phyloP scores from a whole-genome alignment of 495 filamentous ascomycete species.

The Daldinia caldariorum region DNA sequence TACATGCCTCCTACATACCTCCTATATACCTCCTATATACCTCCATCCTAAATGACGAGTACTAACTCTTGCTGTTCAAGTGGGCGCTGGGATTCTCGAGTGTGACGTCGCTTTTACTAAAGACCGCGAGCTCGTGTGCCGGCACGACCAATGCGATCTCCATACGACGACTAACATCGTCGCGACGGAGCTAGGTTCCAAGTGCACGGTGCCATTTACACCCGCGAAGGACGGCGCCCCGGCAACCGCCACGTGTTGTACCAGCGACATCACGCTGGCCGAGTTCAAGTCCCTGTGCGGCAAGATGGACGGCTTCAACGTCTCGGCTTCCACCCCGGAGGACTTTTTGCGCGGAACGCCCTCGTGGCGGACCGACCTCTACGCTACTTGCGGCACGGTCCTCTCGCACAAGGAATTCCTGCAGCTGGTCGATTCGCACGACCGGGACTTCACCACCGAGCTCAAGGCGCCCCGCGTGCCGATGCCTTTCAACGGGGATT shows the following conservation, averaged over 20 bases:
- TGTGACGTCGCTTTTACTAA: conserved; percentile 72
- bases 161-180: conserved; percentile 73
- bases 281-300: conserved; percentile 69
- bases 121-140: conserved; percentile 69
- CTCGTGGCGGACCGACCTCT: conserved; percentile 66
- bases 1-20: too few species aligned
- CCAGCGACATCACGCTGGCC: conserved; percentile 67
- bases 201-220: conserved; percentile 68
- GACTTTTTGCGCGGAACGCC: conserved; percentile 65
- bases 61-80: neutral
- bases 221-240: conserved; percentile 53
- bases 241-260: conserved; percentile 68
- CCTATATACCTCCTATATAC: too few species aligned
- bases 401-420: conserved; percentile 65
- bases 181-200: conserved; percentile 63
- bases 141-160: conserved; percentile 70
- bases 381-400: conserved; percentile 64
- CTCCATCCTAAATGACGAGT: neutral
- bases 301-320: conserved; percentile 69
- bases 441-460: conserved; percentile 68
- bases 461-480: conserved; percentile 66
- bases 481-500: conserved; percentile 69
- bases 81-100: conserved; percentile 72
- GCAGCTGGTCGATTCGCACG: conserved; percentile 59
- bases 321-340: conserved; percentile 60